phyloP scores from a whole-genome alignment of 2,329 filamentous ascomycete species.

The Cladosporium sp. region DNA sequence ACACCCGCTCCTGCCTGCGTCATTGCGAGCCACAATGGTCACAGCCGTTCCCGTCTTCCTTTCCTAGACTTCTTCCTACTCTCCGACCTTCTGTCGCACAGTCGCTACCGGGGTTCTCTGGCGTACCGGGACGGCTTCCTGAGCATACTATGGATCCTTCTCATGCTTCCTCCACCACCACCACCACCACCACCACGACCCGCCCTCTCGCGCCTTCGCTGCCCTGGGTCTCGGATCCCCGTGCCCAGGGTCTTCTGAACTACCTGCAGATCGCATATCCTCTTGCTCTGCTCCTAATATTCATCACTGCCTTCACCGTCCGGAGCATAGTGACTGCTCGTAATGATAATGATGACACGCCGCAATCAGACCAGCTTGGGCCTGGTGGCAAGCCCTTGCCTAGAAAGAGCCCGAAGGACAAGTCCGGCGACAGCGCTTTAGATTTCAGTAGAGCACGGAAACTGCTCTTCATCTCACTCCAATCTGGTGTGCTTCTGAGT shows the following conservation, averaged over 20 bases:
- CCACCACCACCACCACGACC: neutral
- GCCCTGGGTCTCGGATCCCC: slow-evolving; percentile 35
- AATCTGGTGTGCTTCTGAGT: slow-evolving; percentile 65
- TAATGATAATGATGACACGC: slow-evolving; percentile 38
- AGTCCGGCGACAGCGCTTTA: slow-evolving; percentile 40
- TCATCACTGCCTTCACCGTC: slow-evolving; percentile 57
- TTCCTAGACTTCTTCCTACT: slow-evolving; percentile 4
- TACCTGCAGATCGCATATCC: slow-evolving; percentile 58
- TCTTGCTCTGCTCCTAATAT: slow-evolving; percentile 60
- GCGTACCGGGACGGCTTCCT: neutral
- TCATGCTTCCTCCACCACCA: neutral
- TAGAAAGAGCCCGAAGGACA: slow-evolving; percentile 51
- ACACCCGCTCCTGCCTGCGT: slow-evolving; percentile 2
- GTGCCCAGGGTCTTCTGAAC: slow-evolving; percentile 41
- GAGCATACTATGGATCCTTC: slow-evolving; percentile 9
- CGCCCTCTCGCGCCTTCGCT: slow-evolving; percentile 12
- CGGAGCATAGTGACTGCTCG: slow-evolving; percentile 55
- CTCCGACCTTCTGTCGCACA: slow-evolving; percentile 13
- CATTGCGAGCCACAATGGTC: slow-evolving; percentile 10
- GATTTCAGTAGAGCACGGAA: slow-evolving; percentile 65
- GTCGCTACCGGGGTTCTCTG: slow-evolving; percentile 9
- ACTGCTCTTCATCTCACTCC: slow-evolving; percentile 70
- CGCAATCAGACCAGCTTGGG: slow-evolving; percentile 54
- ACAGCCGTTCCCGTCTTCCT: slow-evolving; percentile 3
- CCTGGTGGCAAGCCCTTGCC: slow-evolving; percentile 86